Evolutionary conservation across 2,329 filamentous ascomycete genomes (phyloP).

Genomic region (Epichloe sibirici): DNA sequence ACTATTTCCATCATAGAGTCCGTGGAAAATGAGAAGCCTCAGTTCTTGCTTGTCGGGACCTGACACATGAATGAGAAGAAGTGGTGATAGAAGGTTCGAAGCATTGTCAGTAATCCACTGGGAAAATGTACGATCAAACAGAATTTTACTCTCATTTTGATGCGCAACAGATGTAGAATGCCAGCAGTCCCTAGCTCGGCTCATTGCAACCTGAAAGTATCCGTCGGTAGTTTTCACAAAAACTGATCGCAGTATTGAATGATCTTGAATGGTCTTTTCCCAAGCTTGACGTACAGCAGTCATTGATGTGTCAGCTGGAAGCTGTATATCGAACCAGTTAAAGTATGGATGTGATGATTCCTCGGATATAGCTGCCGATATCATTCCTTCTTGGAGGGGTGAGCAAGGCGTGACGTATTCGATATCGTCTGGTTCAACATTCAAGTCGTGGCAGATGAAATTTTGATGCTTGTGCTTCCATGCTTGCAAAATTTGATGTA

Average conservation of each 20-base stretch:
- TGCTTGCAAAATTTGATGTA: constrained; percentile 50
- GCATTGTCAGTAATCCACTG: constrained; percentile 44
- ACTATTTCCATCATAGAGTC: constrained; percentile 74
- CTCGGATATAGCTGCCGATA: constrained; percentile 52
- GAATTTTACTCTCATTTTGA: constrained; percentile 18
- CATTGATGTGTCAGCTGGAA: constrained; percentile 34
- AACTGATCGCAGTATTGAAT: constrained; percentile 57
- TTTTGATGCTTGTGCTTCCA: constrained; percentile 49
- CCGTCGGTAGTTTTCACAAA: constrained; percentile 67
- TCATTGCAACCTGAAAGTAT: constrained; percentile 59
- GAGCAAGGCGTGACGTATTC: constrained; percentile 75
- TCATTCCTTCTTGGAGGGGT: constrained; percentile 74
- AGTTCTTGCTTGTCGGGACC: constrained; percentile 4
- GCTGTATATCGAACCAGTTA: constrained; percentile 54
- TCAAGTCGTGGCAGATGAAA: constrained; percentile 39
- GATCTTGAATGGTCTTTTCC: constrained; percentile 33
- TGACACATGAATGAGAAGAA: constrained; percentile 35
- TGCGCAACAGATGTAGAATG: constrained; percentile 18
- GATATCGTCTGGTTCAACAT: constrained; percentile 38
- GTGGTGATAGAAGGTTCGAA: constrained; percentile 34
- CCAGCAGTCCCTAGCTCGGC: constrained; percentile 31
- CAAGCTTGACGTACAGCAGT: constrained; percentile 44
- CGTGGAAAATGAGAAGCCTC: constrained; percentile 53
- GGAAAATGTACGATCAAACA: constrained; percentile 24
- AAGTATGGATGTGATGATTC: constrained; percentile 55